Percentiles rank a stretch among this genome's conserved stretches.
Evolutionary conservation across 2,329 filamentous ascomycete genomes (phyloP).

Genomic region (Colletotrichum zoysiae): DNA sequence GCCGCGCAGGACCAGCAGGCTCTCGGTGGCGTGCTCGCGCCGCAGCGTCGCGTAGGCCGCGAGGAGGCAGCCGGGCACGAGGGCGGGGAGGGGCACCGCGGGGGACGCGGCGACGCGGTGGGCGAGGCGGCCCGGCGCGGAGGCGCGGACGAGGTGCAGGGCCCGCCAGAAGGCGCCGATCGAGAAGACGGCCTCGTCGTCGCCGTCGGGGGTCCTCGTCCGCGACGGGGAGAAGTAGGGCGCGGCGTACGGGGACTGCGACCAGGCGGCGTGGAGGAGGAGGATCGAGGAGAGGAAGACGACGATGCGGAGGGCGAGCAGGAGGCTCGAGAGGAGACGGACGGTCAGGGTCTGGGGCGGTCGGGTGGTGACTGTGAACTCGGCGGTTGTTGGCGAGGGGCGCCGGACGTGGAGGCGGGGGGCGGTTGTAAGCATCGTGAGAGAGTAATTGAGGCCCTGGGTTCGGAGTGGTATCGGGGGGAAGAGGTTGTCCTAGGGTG

Average conservation of each 20-base stretch:
- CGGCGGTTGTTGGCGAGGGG: slow-evolving; percentile 89
- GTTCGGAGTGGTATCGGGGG: not conserved
- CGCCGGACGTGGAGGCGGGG: slow-evolving; percentile 73
- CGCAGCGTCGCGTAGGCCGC: slow-evolving; percentile 60
- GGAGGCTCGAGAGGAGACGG: slow-evolving; percentile 58
- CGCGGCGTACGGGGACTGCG: slow-evolving; percentile 49
- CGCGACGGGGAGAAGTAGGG: slow-evolving; percentile 22
- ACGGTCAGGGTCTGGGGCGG: slow-evolving; percentile 65
- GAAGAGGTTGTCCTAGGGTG: not conserved
- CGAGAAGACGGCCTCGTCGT: slow-evolving; percentile 21
- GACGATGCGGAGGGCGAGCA: slow-evolving; percentile 58
- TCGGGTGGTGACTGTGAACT: slow-evolving; percentile 90
- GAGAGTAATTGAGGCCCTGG: slow-evolving; percentile 7
- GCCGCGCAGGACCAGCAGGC: slow-evolving; percentile 86
- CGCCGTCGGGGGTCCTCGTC: not conserved
- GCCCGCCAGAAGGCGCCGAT: slow-evolving; percentile 45
- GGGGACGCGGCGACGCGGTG: slow-evolving; percentile 47
- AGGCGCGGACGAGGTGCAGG: slow-evolving; percentile 47
- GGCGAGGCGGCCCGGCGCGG: slow-evolving; percentile 50
- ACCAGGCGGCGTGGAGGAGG: slow-evolving; percentile 63
- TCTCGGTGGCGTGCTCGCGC: slow-evolving; percentile 76
- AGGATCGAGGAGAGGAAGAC: slow-evolving; percentile 56
- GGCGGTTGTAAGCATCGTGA: slow-evolving; percentile 70
- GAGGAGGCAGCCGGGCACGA: slow-evolving; percentile 53
- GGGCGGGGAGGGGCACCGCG: slow-evolving; percentile 54